Conservation (phyloP, 148 eudicot genomes). For the Persicaria tinctoria region DNA sequence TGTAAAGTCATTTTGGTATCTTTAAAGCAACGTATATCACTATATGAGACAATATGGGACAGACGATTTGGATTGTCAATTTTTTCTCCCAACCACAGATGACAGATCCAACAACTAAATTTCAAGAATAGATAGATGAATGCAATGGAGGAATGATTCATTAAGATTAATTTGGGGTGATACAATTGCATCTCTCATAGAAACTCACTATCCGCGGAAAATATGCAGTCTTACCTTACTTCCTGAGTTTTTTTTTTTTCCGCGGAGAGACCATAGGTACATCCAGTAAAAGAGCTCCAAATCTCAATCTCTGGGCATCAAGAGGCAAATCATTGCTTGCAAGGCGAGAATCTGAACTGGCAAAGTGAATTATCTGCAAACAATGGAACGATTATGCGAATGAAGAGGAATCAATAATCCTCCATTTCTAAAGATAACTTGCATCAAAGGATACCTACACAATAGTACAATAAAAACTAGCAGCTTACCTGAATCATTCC, state of each 20-base stretch:
- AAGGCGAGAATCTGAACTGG: conserved; percentile 91
- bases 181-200: not conserved
- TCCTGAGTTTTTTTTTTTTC: conserved; percentile 75
- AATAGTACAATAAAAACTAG: not conserved
- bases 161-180: not conserved
- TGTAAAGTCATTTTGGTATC: not conserved
- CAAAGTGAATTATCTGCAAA: conserved; percentile 77
- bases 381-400: not conserved
- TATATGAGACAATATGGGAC: no score
- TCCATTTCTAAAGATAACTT: not conserved
- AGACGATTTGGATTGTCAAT: no score
- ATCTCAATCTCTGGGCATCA: conserved; percentile 85
- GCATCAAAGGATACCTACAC: not conserved
- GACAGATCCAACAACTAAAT: not conserved
- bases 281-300: conserved; percentile 93
- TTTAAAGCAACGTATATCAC: no score
- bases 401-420: not conserved
- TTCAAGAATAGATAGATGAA: not conserved
- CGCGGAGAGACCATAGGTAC: conserved; percentile 76
- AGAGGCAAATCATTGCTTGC: conserved; percentile 86
- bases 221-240: conserved; percentile 41
- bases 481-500: conserved; percentile 70
- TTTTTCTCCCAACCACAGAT: no score
- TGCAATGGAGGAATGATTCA: not conserved
- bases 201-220: not conserved